These are phyloP conservation scores for Potentilla sterilis DNA, from an alignment of 306 rosid species.

Conservation along the genomic window DNA sequence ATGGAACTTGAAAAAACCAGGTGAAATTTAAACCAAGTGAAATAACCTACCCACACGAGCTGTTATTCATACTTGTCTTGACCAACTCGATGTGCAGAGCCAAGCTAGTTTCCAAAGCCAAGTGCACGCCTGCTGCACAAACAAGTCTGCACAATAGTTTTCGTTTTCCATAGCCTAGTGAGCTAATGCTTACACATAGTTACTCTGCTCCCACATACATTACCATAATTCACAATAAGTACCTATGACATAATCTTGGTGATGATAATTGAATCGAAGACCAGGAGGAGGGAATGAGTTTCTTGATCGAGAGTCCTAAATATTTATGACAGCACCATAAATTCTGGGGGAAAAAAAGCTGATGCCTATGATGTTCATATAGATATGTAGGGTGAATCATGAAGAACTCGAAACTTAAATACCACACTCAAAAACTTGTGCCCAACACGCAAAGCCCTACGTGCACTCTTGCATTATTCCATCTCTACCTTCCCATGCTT, in stretches of 20 bases:
- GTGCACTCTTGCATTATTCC: conserved; percentile 62
- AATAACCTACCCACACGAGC: background rate
- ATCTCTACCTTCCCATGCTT: background rate
- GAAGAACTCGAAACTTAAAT: conserved; percentile 19
- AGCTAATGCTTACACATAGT: conserved; percentile 5
- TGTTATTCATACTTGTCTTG: background rate
- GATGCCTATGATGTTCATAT: conserved; percentile 27
- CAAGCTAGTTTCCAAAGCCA: conserved; percentile 2
- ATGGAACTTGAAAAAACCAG: no score
- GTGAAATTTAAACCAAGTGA: no score
- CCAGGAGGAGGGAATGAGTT: conserved; percentile 9
- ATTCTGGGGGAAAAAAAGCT: conserved; percentile 34
- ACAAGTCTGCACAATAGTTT: background rate
- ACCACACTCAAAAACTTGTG: conserved; percentile 54
- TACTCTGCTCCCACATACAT: background rate
- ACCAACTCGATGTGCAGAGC: background rate
- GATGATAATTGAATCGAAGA: conserved; percentile 34
- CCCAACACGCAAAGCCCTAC: conserved; percentile 82
- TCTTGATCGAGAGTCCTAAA: conserved; percentile 10
- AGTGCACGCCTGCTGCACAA: conserved; percentile 21
- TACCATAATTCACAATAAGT: background rate
- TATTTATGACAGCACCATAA: conserved; percentile 37
- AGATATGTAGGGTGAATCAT: conserved; percentile 10
- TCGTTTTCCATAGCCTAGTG: background rate
- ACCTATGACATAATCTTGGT: background rate